A percentile compares a stretch with the other conserved stretches of the same genome.
Conservation (phyloP, 1,139 yeast genomes). For the Pichia sp. region DNA sequence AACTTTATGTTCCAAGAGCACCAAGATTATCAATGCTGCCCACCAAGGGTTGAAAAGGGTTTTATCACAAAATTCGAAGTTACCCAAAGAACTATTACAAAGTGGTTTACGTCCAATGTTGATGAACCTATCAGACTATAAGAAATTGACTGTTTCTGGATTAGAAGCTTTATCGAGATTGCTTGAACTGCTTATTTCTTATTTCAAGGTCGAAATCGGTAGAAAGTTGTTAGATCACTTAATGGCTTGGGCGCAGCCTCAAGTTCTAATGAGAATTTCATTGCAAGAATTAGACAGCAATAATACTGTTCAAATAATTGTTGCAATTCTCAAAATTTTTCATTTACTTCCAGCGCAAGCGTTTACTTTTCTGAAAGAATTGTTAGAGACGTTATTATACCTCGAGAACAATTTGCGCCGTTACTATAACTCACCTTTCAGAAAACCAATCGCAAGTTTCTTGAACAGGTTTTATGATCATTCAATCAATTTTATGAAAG, state of each 20-base stretch:
- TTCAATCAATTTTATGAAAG: slow-evolving; percentile 61
- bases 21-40: slow-evolving; percentile 88
- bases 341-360: slow-evolving; percentile 91
- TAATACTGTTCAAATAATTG: slow-evolving; percentile 76
- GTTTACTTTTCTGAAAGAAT: slow-evolving; percentile 81
- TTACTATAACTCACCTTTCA: slow-evolving; percentile 80
- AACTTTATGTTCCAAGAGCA: slow-evolving; percentile 78
- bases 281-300: slow-evolving; percentile 71
- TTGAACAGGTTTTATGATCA: slow-evolving; percentile 77
- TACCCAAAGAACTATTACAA: slow-evolving; percentile 89
- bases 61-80: slow-evolving; percentile 74
- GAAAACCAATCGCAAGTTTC: slow-evolving; percentile 85
- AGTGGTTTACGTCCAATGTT: slow-evolving; percentile 92
- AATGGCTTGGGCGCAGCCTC: slow-evolving; percentile 94
- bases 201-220: slow-evolving; percentile 95
- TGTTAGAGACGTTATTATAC: slow-evolving; percentile 65
- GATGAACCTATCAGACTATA: slow-evolving; percentile 90
- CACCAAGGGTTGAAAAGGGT: slow-evolving; percentile 81
- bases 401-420: slow-evolving; percentile 82
- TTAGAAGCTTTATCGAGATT: slow-evolving; percentile 85
- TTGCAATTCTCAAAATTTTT: slow-evolving; percentile 86
- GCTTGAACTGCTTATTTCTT: slow-evolving; percentile 78
- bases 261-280: slow-evolving; percentile 60
- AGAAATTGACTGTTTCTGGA: slow-evolving; percentile 81
- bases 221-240: slow-evolving; percentile 85